These are phyloP conservation scores for Beauveria scarabaeidicola DNA, from an alignment of 2,329 filamentous ascomycete species.

Conservation along the genomic window DNA sequence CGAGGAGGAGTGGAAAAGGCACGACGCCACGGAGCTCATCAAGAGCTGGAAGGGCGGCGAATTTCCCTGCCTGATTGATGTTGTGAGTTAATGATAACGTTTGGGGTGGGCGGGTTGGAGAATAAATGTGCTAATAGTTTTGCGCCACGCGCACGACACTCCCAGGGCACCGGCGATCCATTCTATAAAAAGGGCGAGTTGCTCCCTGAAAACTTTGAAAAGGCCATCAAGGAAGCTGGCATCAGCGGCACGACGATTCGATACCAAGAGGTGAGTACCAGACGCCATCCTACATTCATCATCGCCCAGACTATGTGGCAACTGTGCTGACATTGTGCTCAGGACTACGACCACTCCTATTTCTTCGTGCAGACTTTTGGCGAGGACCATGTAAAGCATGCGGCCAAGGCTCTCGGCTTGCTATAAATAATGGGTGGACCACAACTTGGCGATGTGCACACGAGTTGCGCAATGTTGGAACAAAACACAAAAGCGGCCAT, in stretches of 20 bases:
- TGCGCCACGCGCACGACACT: neutral
- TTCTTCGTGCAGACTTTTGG: slow-evolving; percentile 90
- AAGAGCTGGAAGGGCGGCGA: slow-evolving; percentile 59
- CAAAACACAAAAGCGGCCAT: neutral
- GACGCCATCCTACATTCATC: neutral
- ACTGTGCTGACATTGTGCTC: neutral
- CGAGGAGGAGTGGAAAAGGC: slow-evolving; percentile 69
- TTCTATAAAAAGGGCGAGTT: slow-evolving; percentile 95
- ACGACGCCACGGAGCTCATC: slow-evolving; percentile 87
- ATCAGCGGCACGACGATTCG: slow-evolving; percentile 66
- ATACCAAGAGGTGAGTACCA: slow-evolving; percentile 63
- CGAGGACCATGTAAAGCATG: slow-evolving; percentile 84
- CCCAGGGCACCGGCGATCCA: slow-evolving; percentile 79
- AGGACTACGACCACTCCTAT: slow-evolving; percentile 95
- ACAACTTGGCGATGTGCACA: neutral
- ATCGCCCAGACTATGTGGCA: neutral
- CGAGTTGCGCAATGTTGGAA: neutral
- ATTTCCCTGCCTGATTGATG: slow-evolving; percentile 77
- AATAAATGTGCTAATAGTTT: neutral
- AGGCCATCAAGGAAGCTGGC: slow-evolving; percentile 68
- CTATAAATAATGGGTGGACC: slow-evolving; percentile 14
- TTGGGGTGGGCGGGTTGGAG: neutral
- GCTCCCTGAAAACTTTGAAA: slow-evolving; percentile 84
- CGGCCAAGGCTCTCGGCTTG: slow-evolving; percentile 66
- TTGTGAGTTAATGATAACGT: slow-evolving; percentile 45